Evolutionary conservation across 1,139 yeast species (phyloP), one percentile per base, ranked within the genome.

Genomic region (Chernovozyma sophiae-reginae): DNA sequence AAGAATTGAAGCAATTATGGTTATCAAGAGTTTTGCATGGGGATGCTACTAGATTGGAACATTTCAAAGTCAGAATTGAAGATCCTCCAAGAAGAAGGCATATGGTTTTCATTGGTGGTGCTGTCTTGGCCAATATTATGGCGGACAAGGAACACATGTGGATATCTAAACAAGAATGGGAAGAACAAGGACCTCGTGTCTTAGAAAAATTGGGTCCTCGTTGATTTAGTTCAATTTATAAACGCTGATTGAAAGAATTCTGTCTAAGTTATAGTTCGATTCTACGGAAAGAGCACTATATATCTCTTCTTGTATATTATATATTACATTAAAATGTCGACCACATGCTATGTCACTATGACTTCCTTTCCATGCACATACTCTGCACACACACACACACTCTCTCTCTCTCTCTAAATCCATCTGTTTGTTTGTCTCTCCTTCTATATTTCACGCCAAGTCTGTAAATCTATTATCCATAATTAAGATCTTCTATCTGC

Each of bases 11-110:
- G 63, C 99, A 92, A 60, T 78, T 89, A 49, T 94, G 98, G 98
- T 79, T 86, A 46, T 80, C 95, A 4, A 78, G 80, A 52, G 96
- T 92, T 14, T 76, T 92, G 44, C 80, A 83, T 49, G 92, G 90
- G 34, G 96, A 92, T 63, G 82, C 97, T 28, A 58, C 89, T 15
- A 77, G 97, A 57, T 72, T 92, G 49, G 86, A 81, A 47, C 90
- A 90, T 61, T 92, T 92, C 65, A 92, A 92, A 65, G 96, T 94
- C 32, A 81, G 95, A 64, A 92, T 92, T 54, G 98, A 92, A 62
- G 98, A 92, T 59, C 98, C 98, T 33, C 99, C 99, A 51, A 81
- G 97, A 72, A 86, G 99, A 73, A 84, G 92, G 61, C 97, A 94
- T 62, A 92, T 92, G 97, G 99, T 92, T 31, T 92, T 92, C 64